Evolutionary conservation across 495 filamentous ascomycete species (phyloP).

Genomic region (Penicillium arizonense): DNA sequence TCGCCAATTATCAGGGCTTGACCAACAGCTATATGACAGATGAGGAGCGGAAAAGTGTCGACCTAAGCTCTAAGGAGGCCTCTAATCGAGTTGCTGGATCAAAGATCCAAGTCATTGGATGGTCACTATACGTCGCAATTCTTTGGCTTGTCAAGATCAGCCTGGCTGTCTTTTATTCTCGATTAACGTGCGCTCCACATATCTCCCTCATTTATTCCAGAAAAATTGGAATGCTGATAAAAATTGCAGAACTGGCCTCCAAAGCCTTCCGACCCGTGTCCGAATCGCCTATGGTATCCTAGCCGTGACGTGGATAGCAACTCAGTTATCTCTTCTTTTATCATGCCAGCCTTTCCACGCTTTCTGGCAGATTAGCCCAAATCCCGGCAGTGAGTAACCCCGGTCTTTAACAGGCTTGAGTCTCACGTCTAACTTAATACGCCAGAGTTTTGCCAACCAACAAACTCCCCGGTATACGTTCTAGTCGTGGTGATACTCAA

Average conservation of each 20-base stretch:
- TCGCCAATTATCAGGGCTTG: conserved; percentile 37
- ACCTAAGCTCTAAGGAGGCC: conserved; percentile 41
- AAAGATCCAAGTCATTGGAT: conserved; percentile 51
- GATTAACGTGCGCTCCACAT: conserved; percentile 44
- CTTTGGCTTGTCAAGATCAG: conserved; percentile 53
- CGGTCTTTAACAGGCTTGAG: neutral
- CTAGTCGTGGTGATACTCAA: conserved; percentile 43
- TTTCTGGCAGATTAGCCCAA: conserved; percentile 52
- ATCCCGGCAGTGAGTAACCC: conserved; percentile 47
- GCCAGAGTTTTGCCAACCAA: conserved; percentile 35
- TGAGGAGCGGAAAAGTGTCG: conserved; percentile 36
- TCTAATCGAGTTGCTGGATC: conserved; percentile 44
- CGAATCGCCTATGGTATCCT: conserved; percentile 46
- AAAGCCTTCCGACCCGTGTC: conserved; percentile 40
- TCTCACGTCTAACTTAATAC: conserved; percentile 8
- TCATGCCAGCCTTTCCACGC: conserved; percentile 47
- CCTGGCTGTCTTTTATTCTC: conserved; percentile 50
- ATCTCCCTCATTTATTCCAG: too few species aligned
- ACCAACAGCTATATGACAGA: conserved; percentile 54
- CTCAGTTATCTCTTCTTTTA: conserved; percentile 42
- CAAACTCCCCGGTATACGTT: conserved; percentile 33
- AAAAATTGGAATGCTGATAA: conserved; percentile 3
- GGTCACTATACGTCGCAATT: conserved; percentile 49
- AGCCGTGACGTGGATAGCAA: conserved; percentile 42
- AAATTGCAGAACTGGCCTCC: conserved; percentile 35